A percentile compares a stretch with the other conserved stretches of the same genome.
Conservation (phyloP, 163 green algal species). For the Coccomyxa subellipsoidea region DNA sequence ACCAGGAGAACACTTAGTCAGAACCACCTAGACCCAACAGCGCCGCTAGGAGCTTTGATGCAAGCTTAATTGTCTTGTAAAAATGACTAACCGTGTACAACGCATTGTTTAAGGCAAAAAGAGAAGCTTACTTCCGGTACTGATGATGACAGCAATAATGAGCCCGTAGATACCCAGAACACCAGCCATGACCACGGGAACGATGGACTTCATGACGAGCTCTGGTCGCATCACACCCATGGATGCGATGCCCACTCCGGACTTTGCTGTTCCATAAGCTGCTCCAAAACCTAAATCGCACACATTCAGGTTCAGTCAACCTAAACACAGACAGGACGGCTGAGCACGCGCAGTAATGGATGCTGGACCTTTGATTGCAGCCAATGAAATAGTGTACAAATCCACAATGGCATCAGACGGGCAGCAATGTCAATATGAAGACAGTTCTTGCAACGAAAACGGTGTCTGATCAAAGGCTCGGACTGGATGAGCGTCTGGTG, state of each 20-base stretch:
- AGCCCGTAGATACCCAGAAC: constrained; percentile 99
- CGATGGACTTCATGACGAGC: constrained; percentile 99
- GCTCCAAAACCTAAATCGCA: constrained; percentile 85
- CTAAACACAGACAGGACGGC: neutral
- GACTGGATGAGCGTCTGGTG: neutral
- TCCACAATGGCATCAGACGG: too few relatives aligned
- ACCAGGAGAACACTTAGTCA: too few relatives aligned
- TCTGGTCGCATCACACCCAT: constrained; percentile 99
- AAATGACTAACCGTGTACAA: too few relatives aligned
- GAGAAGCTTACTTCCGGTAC: constrained; percentile 73
- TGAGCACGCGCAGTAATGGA: too few relatives aligned
- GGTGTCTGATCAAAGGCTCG: neutral
- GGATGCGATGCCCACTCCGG: constrained; percentile 94
- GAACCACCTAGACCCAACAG: too few relatives aligned
- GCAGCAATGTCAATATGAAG: neutral
- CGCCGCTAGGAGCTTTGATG: too few relatives aligned
- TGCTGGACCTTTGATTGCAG: too few relatives aligned
- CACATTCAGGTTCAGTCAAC: neutral
- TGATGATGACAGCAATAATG: constrained; percentile 99
- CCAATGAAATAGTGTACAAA: too few relatives aligned
- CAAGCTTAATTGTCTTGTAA: too few relatives aligned
- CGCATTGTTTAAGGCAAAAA: neutral
- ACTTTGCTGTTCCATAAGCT: constrained; percentile 98
- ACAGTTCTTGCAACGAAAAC: neutral
- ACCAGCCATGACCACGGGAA: constrained; percentile 98